These are phyloP conservation scores for Rhododendron williamsianum DNA, from an alignment of 148 eudicot genomes.

Conservation along the genomic window DNA sequence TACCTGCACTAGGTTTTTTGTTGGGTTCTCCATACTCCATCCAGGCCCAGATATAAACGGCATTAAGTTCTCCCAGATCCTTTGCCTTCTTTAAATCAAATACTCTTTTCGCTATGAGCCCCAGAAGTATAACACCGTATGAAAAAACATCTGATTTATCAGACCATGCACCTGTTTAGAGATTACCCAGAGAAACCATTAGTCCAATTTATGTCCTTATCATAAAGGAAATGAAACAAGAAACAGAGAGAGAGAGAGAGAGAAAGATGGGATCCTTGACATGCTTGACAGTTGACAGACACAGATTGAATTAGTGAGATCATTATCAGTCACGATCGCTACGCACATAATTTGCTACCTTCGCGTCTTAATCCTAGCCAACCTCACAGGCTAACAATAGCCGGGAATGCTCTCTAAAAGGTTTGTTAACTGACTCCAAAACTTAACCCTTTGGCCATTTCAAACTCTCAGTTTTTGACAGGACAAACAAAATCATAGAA, in stretches of 20 bases:
- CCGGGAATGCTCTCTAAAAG: neutral
- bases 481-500: too few species aligned
- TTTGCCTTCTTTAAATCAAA: neutral
- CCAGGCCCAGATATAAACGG: neutral
- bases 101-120: neutral
- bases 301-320: too few species aligned
- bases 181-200: neutral
- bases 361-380: neutral
- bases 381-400: too few species aligned
- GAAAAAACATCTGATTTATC: neutral
- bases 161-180: neutral
- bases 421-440: neutral
- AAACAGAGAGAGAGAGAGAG: neutral
- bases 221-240: neutral
- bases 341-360: neutral
- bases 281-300: too few species aligned
- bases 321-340: neutral
- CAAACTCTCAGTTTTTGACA: too few species aligned
- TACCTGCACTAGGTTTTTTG: too few species aligned
- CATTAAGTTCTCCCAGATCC: neutral
- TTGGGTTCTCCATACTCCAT: neutral
- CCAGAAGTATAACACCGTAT: neutral
- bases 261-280: neutral
- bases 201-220: neutral
- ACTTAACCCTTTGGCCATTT: too few species aligned